phyloP scores from a whole-genome alignment of 1,139 yeast species.

The Maudiozyma humilis region DNA sequence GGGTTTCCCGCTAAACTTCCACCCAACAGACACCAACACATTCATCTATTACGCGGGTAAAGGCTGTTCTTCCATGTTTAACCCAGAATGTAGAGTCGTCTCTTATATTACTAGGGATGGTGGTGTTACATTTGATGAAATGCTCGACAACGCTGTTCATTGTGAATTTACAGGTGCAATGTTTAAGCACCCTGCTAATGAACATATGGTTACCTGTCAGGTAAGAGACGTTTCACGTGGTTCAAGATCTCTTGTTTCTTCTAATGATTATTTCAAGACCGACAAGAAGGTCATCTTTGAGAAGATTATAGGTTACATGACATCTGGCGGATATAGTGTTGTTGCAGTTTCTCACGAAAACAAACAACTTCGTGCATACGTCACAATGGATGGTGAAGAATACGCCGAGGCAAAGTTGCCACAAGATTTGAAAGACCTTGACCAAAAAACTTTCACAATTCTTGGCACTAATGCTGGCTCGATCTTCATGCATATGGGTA shows the following conservation, averaged over 20 bases:
- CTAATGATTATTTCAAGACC: constrained; percentile 45
- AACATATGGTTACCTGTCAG: constrained; percentile 58
- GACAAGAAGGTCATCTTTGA: constrained; percentile 38
- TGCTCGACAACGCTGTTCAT: constrained; percentile 43
- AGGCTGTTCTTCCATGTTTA: constrained; percentile 42
- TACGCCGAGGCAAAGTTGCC: constrained; percentile 84
- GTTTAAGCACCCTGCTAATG: constrained; percentile 35
- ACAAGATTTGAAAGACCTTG: constrained; percentile 42
- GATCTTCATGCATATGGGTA: constrained; percentile 76
- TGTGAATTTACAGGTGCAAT: constrained; percentile 66
- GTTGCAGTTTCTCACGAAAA: constrained; percentile 48
- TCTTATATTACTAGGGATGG: constrained; percentile 58
- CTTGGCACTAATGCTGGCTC: constrained; percentile 70
- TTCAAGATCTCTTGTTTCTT: constrained; percentile 38
- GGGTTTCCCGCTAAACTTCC: constrained; percentile 44
- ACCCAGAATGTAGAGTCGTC: constrained; percentile 43
- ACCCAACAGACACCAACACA: constrained; percentile 45
- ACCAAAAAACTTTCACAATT: constrained; percentile 76
- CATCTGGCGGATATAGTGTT: constrained; percentile 58
- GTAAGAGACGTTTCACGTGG: constrained; percentile 29
- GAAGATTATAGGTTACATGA: constrained; percentile 55
- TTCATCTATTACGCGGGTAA: constrained; percentile 65
- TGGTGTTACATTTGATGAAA: constrained; percentile 50
- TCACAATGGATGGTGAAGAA: constrained; percentile 70
- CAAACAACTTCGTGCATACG: constrained; percentile 52